Percentiles rank a stretch among this genome's conserved stretches.
These are phyloP conservation scores for Pachysandra terminalis DNA, from an alignment of 164 flowering plant genomes.

Conservation along the genomic window DNA sequence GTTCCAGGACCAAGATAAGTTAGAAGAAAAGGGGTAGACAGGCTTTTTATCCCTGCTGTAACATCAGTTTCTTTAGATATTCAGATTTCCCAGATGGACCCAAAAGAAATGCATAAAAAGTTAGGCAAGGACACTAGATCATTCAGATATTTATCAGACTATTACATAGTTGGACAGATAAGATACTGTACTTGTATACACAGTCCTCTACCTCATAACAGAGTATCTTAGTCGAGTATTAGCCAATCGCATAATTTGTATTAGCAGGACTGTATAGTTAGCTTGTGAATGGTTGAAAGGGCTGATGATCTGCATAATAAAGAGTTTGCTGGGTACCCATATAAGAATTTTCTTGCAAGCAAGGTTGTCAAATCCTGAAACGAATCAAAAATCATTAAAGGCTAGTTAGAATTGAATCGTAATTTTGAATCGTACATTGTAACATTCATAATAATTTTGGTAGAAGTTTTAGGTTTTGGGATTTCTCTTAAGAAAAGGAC, in stretches of 20 bases:
- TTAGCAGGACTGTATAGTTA: neutral
- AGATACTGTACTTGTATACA: neutral
- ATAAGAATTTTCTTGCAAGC: too few relatives aligned
- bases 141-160: slow-evolving; percentile 1
- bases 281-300: neutral
- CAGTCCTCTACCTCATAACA: too few relatives aligned
- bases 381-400: too few relatives aligned
- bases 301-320: neutral
- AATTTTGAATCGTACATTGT: too few relatives aligned
- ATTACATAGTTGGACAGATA: neutral
- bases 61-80: slow-evolving; percentile 3
- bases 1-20: neutral
- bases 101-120: slow-evolving; percentile 12
- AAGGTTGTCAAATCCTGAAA: too few relatives aligned
- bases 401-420: too few relatives aligned
- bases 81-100: slow-evolving; percentile 11
- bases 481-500: too few relatives aligned
- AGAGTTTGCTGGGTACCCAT: neutral
- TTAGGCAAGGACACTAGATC: slow-evolving; percentile 8
- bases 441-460: too few relatives aligned
- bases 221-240: neutral
- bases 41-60: slow-evolving; percentile 6
- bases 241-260: neutral
- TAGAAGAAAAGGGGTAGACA: slow-evolving; percentile 1
- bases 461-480: too few relatives aligned